These are phyloP conservation scores for Nakazawaea peltata DNA, from an alignment of 805 yeast species.

Conservation along the genomic window DNA sequence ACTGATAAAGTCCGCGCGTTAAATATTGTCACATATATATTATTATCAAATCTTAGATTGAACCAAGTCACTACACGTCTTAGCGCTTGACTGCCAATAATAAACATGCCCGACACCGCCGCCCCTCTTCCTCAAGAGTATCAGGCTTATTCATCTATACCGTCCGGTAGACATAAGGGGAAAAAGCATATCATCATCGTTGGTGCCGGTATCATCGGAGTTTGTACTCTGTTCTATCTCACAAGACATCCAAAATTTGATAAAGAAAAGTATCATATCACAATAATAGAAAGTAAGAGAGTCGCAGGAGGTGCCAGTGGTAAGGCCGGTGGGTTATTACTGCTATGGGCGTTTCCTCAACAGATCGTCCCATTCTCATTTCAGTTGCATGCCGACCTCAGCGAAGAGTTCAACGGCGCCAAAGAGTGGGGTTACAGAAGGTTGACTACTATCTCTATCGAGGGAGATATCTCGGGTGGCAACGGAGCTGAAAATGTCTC, in stretches of 20 bases:
- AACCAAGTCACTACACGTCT: no score
- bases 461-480: slow-evolving; percentile 71
- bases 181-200: slow-evolving; percentile 77
- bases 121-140: slow-evolving; percentile 5
- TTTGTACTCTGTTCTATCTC: slow-evolving; percentile 85
- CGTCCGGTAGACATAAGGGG: slow-evolving; percentile 44
- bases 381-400: slow-evolving; percentile 73
- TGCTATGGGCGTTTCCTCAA: slow-evolving; percentile 95
- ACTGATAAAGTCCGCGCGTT: no score
- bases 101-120: no score
- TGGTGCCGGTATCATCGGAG: slow-evolving; percentile 96
- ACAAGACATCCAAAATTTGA: slow-evolving; percentile 78
- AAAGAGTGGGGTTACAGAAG: slow-evolving; percentile 90
- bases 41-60: no score
- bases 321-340: slow-evolving; percentile 92
- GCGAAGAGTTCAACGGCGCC: slow-evolving; percentile 75
- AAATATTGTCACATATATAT: no score
- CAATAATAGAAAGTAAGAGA: slow-evolving; percentile 79
- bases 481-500: neutral
- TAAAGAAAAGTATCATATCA: slow-evolving; percentile 66
- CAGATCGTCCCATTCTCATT: slow-evolving; percentile 88
- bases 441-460: slow-evolving; percentile 77
- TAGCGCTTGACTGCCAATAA: no score
- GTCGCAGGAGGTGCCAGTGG: slow-evolving; percentile 98
- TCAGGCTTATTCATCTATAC: slow-evolving; percentile 26